These are phyloP conservation scores for Pyricularia sp. DNA, from an alignment of 2,329 filamentous ascomycete species.

Conservation along the genomic window DNA sequence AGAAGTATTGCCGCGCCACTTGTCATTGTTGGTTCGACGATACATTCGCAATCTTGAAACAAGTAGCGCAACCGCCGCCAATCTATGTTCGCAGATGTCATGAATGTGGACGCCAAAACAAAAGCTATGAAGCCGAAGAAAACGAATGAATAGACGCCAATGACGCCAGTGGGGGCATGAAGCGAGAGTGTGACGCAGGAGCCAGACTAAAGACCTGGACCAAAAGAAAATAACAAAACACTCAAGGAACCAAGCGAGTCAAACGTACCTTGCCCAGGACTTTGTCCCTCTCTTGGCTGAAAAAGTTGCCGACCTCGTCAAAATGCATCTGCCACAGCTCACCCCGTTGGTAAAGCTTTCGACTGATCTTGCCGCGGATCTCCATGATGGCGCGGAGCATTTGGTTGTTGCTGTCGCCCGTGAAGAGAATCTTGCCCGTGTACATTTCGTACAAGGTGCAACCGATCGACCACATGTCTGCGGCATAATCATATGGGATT, in stretches of 20 bases:
- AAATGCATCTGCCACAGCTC: conserved; percentile 68
- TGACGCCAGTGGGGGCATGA: neutral
- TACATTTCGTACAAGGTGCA: conserved; percentile 96
- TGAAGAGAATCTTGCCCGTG: conserved; percentile 94
- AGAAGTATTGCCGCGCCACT: neutral
- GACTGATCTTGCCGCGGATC: conserved; percentile 79
- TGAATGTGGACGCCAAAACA: neutral
- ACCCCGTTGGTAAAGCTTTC: conserved; percentile 77
- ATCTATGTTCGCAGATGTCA: neutral
- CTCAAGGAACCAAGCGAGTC: neutral
- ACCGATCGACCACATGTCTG: conserved; percentile 96
- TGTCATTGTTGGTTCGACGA: neutral
- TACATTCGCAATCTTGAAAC: neutral
- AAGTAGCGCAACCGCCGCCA: neutral
- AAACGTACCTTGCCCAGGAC: conserved; percentile 53
- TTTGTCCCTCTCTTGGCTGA: conserved; percentile 76
- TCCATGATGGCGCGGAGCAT: conserved; percentile 97
- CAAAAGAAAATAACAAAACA: neutral
- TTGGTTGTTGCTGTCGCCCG: conserved; percentile 90
- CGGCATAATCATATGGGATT: conserved; percentile 87
- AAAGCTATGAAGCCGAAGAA: neutral
- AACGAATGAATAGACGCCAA: neutral
- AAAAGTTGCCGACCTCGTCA: conserved; percentile 71
- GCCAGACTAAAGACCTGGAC: neutral
- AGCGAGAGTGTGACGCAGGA: neutral